Evolutionary conservation across 352 stramenopile genomes (phyloP).

Genomic region (Phytophthora lateralis): DNA sequence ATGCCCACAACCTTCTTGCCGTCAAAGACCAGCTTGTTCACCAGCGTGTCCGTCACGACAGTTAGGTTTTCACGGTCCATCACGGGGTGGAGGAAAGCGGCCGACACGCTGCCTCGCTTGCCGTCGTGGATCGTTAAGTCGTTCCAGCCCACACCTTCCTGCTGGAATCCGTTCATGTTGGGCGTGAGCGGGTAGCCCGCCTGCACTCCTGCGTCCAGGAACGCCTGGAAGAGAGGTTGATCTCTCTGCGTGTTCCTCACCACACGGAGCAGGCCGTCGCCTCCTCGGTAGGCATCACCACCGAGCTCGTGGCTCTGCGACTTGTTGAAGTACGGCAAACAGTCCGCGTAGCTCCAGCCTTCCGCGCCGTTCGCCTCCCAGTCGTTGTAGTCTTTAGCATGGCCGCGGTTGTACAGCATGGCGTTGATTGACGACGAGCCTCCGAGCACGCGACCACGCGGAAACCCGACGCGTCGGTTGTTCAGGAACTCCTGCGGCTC

Average conservation of each 20-base stretch:
- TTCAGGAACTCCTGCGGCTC: conserved; percentile 82
- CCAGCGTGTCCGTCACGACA: conserved; percentile 78
- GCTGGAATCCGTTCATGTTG: conserved; percentile 87
- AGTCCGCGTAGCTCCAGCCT: conserved; percentile 86
- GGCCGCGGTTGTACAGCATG: conserved; percentile 89
- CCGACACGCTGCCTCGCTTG: conserved; percentile 65
- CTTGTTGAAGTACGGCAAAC: conserved; percentile 86
- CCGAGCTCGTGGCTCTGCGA: conserved; percentile 75
- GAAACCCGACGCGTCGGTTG: conserved; percentile 76
- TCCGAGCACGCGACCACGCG: conserved; percentile 81
- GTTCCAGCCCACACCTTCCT: conserved; percentile 88
- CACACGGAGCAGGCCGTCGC: conserved; percentile 72
- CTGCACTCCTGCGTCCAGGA: conserved; percentile 81
- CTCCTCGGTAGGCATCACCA: conserved; percentile 72
- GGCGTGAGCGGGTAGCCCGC: conserved; percentile 82
- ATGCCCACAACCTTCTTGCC: conserved; percentile 73
- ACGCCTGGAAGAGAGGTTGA: conserved; percentile 83
- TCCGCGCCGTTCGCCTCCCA: conserved; percentile 69
- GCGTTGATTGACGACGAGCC: conserved; percentile 88
- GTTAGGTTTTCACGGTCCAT: conserved; percentile 67
- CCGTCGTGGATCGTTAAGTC: conserved; percentile 85
- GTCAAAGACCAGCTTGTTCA: conserved; percentile 84
- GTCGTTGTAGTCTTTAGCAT: conserved; percentile 87
- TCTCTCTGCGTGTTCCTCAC: conserved; percentile 64
- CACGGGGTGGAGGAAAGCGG: conserved; percentile 70